These are phyloP conservation scores for Tolypocladium inflatum DNA, from an alignment of 2,329 filamentous ascomycete genomes.

Conservation along the genomic window DNA sequence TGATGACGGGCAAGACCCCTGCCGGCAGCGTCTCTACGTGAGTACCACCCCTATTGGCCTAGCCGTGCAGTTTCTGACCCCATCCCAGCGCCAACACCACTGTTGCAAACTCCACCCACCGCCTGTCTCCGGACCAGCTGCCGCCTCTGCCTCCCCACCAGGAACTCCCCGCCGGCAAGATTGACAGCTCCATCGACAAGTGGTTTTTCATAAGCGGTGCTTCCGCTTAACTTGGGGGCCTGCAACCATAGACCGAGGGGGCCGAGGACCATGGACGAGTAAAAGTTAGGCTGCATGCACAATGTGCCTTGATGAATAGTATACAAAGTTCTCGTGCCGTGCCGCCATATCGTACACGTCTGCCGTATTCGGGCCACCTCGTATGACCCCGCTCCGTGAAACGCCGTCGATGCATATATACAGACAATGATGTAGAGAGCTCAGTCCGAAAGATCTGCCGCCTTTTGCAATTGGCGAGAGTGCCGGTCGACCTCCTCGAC, in stretches of 20 bases:
- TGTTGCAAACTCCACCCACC: constrained; percentile 63
- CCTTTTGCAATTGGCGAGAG: constrained; percentile 70
- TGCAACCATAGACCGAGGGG: neutral
- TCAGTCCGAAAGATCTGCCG: constrained; percentile 62
- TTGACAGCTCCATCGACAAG: constrained; percentile 97
- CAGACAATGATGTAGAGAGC: constrained; percentile 7
- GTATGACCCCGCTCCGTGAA: constrained; percentile 11
- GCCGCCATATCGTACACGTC: constrained; percentile 7
- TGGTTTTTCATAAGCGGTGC: constrained; percentile 99
- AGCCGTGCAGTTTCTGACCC: constrained; percentile 16
- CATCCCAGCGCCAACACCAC: constrained; percentile 66
- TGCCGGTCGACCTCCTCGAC: constrained; percentile 85
- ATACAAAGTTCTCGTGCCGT: constrained; percentile 14
- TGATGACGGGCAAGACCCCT: constrained; percentile 82
- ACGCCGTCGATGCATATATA: constrained; percentile 22
- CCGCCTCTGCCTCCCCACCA: constrained; percentile 70
- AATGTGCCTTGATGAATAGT: constrained; percentile 9
- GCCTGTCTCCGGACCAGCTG: constrained; percentile 59
- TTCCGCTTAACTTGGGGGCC: constrained; percentile 50
- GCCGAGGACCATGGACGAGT: constrained; percentile 2
- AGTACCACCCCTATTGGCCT: constrained; percentile 29
- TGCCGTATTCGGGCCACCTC: neutral
- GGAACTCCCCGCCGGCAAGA: constrained; percentile 75
- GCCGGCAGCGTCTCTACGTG: constrained; percentile 74
- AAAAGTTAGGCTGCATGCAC: constrained; percentile 4